Base-by-base conservation (phyloP, 2,329 filamentous ascomycete species). In the Didymella exigua region DNA sequence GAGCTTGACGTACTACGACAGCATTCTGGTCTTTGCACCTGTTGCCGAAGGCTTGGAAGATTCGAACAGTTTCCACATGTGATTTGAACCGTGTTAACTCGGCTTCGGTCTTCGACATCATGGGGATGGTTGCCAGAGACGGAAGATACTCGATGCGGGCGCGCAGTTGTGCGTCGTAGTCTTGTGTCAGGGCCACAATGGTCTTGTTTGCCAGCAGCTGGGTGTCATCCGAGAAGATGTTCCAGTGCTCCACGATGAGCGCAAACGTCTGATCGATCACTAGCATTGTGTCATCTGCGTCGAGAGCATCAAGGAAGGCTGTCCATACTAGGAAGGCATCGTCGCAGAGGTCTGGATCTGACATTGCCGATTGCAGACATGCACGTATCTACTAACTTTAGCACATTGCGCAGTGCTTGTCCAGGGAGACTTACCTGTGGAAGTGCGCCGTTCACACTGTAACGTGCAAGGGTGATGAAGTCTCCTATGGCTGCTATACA, bases 181-280 rank as follows among this genome's bases (percentile, higher is more conserved):
- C 79, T n/a, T 82, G 79, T 33, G 95, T 76, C 31, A 96, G 78
- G 51, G 82, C 81, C 10, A 80, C 77, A 21, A 98, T 79, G 60
- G 92, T 81, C 14, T 82, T 77, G 55, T 85, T 81, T 3, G 88
- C 88, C 49, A 81, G 79, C 3, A 81, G 68, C 58, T 84, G 85
- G 1, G 87, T 87, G 3, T 79, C 72, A 4, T 82, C 77, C 19
- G 87, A 85, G 51, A 98, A 87, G 2, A 66, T 75, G 4, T 71
- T 61, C 95, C 95, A 99, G 67, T 95, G 88, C 62, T 89, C 87
- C 21, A 89, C 87, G 43, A 98, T 86, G 34, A 96, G 85, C 48
- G 93, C 92, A 62, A 98, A 91, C 0, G 93, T 96, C 54, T 93
- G 92, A 70, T 96, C 92, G 8, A 98, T 79, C 31, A 97, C 82